Conservation (phyloP, 2,329 filamentous ascomycete genomes). For the Ambrosiella beaveri region DNA sequence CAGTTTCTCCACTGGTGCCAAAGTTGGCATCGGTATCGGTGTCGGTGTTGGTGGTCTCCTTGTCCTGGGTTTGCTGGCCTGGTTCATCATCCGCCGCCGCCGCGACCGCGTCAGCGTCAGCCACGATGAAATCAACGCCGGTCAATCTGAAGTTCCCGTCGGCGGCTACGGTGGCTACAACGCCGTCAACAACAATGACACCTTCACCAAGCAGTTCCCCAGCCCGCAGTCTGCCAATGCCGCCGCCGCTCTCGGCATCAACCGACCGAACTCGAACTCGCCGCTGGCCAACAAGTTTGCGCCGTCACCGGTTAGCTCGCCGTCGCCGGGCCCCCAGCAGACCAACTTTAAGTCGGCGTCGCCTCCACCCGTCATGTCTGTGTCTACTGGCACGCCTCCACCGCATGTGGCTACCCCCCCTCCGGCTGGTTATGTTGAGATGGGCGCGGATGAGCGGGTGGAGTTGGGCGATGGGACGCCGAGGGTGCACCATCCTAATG, state of each 20-base stretch:
- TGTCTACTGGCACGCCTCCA: conserved; percentile 2
- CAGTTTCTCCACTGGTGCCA: conserved; percentile 25
- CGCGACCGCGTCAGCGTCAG: conserved; percentile 14
- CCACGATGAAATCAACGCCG: conserved; percentile 25
- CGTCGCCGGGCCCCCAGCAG: conserved; percentile 5
- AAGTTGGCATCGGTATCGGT: conserved; percentile 28
- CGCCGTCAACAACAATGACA: conserved; percentile 10
- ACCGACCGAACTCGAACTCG: conserved; percentile 16
- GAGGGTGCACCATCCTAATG: conserved; percentile 21
- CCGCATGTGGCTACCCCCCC: conserved; percentile 11
- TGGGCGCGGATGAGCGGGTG: conserved; percentile 17
- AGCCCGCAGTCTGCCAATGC: conserved; percentile 10
- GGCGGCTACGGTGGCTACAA: conserved; percentile 17
- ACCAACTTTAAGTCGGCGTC: conserved; percentile 1
- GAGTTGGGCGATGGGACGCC: conserved; percentile 19
- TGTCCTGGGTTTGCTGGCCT: conserved; percentile 14
- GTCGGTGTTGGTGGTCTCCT: conserved; percentile 22
- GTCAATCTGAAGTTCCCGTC: conserved; percentile 26
- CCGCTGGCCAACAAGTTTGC: conserved; percentile 14
- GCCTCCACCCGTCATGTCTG: background rate
- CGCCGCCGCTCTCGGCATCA: conserved; percentile 11
- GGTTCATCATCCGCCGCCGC: conserved; percentile 15
- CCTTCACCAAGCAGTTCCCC: conserved; percentile 20
- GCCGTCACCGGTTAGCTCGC: conserved; percentile 15
- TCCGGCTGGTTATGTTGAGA: conserved; percentile 12